Percentiles rank a stretch among this genome's conserved stretches.
Evolutionary conservation across 345 rosid genomes (phyloP).

Genomic region (Citrus reticulata): DNA sequence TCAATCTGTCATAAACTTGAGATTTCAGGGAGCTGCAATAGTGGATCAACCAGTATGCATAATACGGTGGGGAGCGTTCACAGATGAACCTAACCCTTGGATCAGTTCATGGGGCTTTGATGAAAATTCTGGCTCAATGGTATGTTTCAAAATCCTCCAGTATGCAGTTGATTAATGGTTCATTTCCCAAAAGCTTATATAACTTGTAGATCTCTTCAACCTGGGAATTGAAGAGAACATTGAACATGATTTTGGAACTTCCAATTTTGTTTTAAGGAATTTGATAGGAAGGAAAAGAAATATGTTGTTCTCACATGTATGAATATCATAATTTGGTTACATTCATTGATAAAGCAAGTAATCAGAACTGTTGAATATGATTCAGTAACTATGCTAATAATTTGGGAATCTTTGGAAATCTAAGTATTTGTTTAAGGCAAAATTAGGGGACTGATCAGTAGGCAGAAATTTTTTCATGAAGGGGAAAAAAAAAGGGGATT

Average conservation of each 20-base stretch:
- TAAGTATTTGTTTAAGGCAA: background rate
- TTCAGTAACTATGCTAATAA: background rate
- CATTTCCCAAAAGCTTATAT: background rate
- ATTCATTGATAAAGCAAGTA: background rate
- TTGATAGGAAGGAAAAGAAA: background rate
- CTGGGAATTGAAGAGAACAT: background rate
- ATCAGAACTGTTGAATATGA: background rate
- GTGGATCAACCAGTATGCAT: constrained; percentile 69
- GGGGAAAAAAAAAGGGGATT: background rate
- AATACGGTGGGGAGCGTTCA: constrained; percentile 50
- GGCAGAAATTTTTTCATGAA: background rate
- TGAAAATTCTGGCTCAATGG: constrained; percentile 32
- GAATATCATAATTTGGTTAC: background rate
- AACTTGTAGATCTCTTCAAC: background rate
- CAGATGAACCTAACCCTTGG: constrained; percentile 57
- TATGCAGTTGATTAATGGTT: background rate
- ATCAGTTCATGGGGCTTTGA: constrained; percentile 32
- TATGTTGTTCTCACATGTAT: background rate
- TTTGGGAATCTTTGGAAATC: background rate
- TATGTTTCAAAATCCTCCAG: constrained; percentile 12
- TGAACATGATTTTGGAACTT: background rate
- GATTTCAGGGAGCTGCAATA: constrained; percentile 78
- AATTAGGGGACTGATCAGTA: background rate
- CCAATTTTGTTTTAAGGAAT: background rate
- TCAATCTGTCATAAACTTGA: constrained; percentile 14